phyloP scores from a whole-genome alignment of 805 yeast genomes.

The Cyberlindnera galapagoensis region DNA sequence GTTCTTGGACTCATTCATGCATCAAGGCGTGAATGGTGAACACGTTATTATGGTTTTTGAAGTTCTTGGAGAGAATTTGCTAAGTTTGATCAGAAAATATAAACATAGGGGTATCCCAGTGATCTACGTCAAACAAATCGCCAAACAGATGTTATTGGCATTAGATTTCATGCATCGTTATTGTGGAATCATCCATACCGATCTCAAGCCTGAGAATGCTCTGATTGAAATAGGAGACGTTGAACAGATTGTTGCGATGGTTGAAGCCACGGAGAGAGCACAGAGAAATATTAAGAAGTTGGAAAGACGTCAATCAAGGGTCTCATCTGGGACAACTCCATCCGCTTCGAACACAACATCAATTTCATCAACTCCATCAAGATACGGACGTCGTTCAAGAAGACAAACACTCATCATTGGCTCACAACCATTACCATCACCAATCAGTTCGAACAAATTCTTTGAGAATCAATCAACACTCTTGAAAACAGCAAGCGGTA shows the following conservation, averaged over 20 bases:
- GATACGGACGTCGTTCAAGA: slow-evolving; percentile 43
- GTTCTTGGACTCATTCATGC: slow-evolving; percentile 77
- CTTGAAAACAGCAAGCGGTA: neutral
- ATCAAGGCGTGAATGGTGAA: slow-evolving; percentile 83
- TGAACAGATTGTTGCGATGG: slow-evolving; percentile 64
- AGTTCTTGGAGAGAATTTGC: slow-evolving; percentile 87
- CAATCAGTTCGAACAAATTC: slow-evolving; percentile 49
- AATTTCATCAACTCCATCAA: slow-evolving; percentile 20
- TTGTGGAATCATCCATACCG: slow-evolving; percentile 72
- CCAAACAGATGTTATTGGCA: slow-evolving; percentile 69
- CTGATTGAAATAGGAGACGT: slow-evolving; percentile 79
- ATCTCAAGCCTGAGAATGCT: slow-evolving; percentile 69
- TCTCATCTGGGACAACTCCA: slow-evolving; percentile 15
- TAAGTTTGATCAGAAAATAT: slow-evolving; percentile 76
- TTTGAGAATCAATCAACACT: slow-evolving; percentile 7
- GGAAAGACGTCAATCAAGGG: slow-evolving; percentile 32
- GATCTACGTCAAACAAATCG: slow-evolving; percentile 70
- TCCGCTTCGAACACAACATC: slow-evolving; percentile 14
- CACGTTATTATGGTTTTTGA: slow-evolving; percentile 98
- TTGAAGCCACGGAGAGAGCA: slow-evolving; percentile 52
- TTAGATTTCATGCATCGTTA: slow-evolving; percentile 66
- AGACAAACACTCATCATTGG: slow-evolving; percentile 78
- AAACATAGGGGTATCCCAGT: slow-evolving; percentile 76
- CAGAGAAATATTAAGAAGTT: slow-evolving; percentile 35
- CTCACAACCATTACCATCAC: slow-evolving; percentile 90